phyloP scores from a whole-genome alignment of 257 asterid species.

The Linderniella brevidens region DNA sequence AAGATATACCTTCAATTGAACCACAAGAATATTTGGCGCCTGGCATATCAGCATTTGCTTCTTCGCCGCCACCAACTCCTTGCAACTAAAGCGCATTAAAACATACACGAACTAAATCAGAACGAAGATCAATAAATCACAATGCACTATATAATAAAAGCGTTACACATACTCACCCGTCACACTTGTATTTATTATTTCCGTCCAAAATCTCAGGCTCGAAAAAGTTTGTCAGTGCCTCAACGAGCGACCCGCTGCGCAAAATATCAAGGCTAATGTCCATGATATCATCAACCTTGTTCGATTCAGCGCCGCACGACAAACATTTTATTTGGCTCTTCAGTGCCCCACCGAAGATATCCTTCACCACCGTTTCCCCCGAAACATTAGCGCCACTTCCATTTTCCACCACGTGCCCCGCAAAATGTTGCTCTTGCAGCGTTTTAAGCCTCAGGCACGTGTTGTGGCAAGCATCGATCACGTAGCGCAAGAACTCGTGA shows the following conservation, averaged over 20 bases:
- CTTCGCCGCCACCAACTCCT: conserved; percentile 89
- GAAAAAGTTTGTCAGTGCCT: conserved; percentile 76
- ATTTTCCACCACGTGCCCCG: conserved; percentile 31
- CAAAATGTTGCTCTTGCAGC: conserved; percentile 49
- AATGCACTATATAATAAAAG: conserved; percentile 1
- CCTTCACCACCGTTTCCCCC: conserved; percentile 68
- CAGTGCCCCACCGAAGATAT: conserved; percentile 86
- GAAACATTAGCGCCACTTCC: conserved; percentile 35
- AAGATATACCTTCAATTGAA: conserved; percentile 84
- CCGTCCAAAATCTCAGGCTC: conserved; percentile 92
- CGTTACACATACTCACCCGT: conserved; percentile 37
- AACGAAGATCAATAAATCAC: not conserved
- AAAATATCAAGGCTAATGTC: conserved; percentile 90
- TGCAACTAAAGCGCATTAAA: conserved; percentile 59
- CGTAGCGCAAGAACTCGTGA: conserved; percentile 94
- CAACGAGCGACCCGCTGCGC: conserved; percentile 69
- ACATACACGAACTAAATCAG: conserved; percentile 2
- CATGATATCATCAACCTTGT: conserved; percentile 96
- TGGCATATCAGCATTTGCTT: conserved; percentile 88
- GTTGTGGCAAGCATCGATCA: conserved; percentile 91
- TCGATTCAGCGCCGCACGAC: conserved; percentile 93
- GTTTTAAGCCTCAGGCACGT: conserved; percentile 82
- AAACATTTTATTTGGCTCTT: conserved; percentile 94
- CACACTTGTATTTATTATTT: conserved; percentile 85
- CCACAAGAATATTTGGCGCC: conserved; percentile 94